Percentiles rank a stretch among this genome's conserved stretches.
Evolutionary conservation across 2,329 filamentous ascomycete species (phyloP).

Genomic region (Colletotrichum spinosum): DNA sequence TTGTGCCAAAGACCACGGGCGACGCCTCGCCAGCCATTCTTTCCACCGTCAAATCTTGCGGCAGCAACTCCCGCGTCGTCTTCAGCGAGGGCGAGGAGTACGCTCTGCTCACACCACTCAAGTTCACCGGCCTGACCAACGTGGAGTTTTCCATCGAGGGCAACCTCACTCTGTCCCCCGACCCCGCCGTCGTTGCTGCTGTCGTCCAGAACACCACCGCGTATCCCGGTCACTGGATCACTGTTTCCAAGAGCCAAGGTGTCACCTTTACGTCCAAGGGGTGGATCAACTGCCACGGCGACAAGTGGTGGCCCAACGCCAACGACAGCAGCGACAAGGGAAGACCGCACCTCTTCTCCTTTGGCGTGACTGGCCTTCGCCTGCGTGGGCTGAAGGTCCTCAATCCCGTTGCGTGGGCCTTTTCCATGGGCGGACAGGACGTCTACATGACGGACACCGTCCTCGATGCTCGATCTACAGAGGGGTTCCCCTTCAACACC

Average conservation of each 20-base stretch:
- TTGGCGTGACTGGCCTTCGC: conserved; percentile 10
- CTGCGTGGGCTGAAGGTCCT: conserved; percentile 18
- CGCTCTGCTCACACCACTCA: conserved; percentile 9
- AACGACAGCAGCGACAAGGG: conserved; percentile 18
- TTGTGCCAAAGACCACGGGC: conserved; percentile 19
- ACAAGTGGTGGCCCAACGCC: conserved; percentile 26
- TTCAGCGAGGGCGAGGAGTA: conserved; percentile 26
- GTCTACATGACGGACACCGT: conserved; percentile 31
- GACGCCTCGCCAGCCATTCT: conserved; percentile 17
- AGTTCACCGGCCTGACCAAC: conserved; percentile 21
- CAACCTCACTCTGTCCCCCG: conserved; percentile 21
- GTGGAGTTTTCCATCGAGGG: conserved; percentile 24
- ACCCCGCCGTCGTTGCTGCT: conserved; percentile 12
- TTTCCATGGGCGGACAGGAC: conserved; percentile 21
- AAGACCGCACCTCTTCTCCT: conserved; percentile 27
- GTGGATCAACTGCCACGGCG: conserved; percentile 21
- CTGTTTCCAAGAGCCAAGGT: conserved; percentile 23
- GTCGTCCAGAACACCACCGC: conserved; percentile 11
- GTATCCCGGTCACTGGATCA: conserved; percentile 29
- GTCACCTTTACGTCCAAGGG: conserved; percentile 20
- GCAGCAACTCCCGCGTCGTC: conserved; percentile 19
- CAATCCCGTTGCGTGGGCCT: conserved; percentile 26
- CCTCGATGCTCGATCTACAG: conserved; percentile 15
- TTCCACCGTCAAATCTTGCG: conserved; percentile 21
- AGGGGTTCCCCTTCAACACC: conserved; percentile 25